Evolutionary conservation across 352 stramenopile genomes (phyloP).

Genomic region (Pythium volutum): DNA sequence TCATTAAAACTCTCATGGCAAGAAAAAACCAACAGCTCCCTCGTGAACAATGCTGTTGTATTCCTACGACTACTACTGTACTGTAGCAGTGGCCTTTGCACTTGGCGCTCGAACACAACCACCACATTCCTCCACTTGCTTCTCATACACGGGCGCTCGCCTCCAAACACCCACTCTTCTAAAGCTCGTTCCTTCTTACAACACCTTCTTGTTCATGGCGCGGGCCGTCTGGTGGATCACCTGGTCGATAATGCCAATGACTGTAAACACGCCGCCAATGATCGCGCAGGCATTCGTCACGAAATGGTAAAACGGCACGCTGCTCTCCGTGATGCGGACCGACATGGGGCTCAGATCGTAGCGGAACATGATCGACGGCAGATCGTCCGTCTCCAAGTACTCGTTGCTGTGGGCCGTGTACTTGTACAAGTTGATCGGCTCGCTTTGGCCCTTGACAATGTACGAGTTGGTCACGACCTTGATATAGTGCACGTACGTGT

Average conservation of each 20-base stretch:
- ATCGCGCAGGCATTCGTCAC: slow-evolving; percentile 81
- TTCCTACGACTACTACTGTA: no score
- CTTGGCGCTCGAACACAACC: no score
- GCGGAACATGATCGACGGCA: slow-evolving; percentile 90
- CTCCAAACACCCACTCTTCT: background rate
- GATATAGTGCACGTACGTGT: slow-evolving; percentile 99
- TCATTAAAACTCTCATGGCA: no score
- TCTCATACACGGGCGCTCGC: background rate
- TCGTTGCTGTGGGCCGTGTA: slow-evolving; percentile 90
- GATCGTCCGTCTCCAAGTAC: slow-evolving; percentile 82
- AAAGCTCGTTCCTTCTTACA: slow-evolving; percentile 46
- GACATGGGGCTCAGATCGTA: slow-evolving; percentile 91
- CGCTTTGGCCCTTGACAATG: slow-evolving; percentile 54
- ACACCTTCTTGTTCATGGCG: slow-evolving; percentile 88
- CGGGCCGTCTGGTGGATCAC: slow-evolving; percentile 83
- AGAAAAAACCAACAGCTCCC: no score
- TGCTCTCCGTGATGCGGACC: slow-evolving; percentile 93
- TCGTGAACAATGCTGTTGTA: no score
- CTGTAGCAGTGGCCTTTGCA: no score
- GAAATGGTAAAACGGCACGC: slow-evolving; percentile 83
- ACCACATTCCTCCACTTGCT: no score
- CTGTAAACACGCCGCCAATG: slow-evolving; percentile 79
- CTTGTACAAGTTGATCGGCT: slow-evolving; percentile 80
- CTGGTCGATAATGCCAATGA: slow-evolving; percentile 84
- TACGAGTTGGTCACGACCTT: slow-evolving; percentile 96